phyloP scores from a whole-genome alignment of 768 basidiomycete species.

The Lanmaoa rubissima region DNA sequence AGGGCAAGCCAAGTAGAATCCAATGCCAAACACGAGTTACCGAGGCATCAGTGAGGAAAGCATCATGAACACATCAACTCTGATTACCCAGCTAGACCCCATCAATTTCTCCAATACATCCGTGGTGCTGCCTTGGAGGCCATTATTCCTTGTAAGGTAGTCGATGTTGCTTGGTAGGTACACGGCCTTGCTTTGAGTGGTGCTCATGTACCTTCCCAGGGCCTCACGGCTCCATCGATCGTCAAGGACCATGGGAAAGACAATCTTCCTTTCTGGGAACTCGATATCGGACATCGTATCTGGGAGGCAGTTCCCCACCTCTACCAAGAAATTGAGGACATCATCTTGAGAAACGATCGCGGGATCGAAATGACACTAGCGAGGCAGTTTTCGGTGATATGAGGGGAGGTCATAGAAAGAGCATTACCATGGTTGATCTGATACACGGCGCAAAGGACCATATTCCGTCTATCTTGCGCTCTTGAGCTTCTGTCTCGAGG shows the following conservation, averaged over 20 bases:
- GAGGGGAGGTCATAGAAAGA: no score
- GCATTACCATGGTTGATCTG: slow-evolving; percentile 54
- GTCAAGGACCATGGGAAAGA: slow-evolving; percentile 61
- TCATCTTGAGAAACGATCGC: slow-evolving; percentile 38
- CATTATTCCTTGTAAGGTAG: slow-evolving; percentile 64
- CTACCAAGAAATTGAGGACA: slow-evolving; percentile 42
- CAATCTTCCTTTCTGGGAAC: slow-evolving; percentile 52
- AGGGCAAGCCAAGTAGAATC: slow-evolving; percentile 64
- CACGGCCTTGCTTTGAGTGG: slow-evolving; percentile 53
- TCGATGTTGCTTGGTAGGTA: slow-evolving; percentile 70
- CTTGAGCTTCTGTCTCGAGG: slow-evolving; percentile 43
- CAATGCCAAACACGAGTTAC: slow-evolving; percentile 60
- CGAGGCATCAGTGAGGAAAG: slow-evolving; percentile 11
- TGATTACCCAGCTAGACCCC: slow-evolving; percentile 48
- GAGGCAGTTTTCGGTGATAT: background rate
- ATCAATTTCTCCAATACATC: slow-evolving; percentile 48
- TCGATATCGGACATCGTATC: slow-evolving; percentile 37
- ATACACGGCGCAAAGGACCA: slow-evolving; percentile 50
- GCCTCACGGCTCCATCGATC: slow-evolving; percentile 59
- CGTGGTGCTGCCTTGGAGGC: slow-evolving; percentile 41
- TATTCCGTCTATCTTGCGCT: slow-evolving; percentile 35
- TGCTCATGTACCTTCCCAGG: slow-evolving; percentile 54
- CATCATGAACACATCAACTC: background rate
- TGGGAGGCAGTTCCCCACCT: slow-evolving; percentile 40
- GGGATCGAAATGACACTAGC: slow-evolving; percentile 53